phyloP scores from a whole-genome alignment of 1,139 yeast genomes.

The Hanseniaspora uvarum region DNA sequence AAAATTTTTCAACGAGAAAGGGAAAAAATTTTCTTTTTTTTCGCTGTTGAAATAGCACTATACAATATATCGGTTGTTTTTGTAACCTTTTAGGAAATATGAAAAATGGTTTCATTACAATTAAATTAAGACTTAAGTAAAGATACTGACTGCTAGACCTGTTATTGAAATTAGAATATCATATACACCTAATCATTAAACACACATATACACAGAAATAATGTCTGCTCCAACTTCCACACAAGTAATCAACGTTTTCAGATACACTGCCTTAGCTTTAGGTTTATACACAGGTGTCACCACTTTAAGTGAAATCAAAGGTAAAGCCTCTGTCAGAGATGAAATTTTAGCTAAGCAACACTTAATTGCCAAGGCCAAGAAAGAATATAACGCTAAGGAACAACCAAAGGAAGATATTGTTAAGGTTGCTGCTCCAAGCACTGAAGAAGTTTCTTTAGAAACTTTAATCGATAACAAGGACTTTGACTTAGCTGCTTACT shows the following conservation, averaged over 20 bases:
- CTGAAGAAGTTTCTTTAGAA: slow-evolving; percentile 62
- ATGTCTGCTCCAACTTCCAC: slow-evolving; percentile 17
- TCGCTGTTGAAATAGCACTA: too few relatives aligned
- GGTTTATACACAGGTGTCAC: slow-evolving; percentile 85
- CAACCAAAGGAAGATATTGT: slow-evolving; percentile 36
- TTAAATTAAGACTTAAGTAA: too few relatives aligned
- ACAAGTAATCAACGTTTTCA: slow-evolving; percentile 46
- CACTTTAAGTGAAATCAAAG: slow-evolving; percentile 61
- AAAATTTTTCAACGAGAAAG: background rate
- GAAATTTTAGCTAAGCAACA: slow-evolving; percentile 60
- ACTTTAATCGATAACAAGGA: slow-evolving; percentile 76
- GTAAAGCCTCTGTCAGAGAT: slow-evolving; percentile 44
- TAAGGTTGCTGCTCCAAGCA: slow-evolving; percentile 34
- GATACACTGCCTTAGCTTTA: slow-evolving; percentile 85
- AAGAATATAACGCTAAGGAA: slow-evolving; percentile 60
- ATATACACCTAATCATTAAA: background rate
- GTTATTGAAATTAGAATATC: background rate
- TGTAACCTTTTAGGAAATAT: too few relatives aligned
- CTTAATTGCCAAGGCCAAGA: slow-evolving; percentile 78
- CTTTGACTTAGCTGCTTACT: slow-evolving; percentile 40
- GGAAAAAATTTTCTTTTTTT: background rate
- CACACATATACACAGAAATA: slow-evolving; percentile 1
- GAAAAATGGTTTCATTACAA: background rate
- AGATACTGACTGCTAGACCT: background rate
- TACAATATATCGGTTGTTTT: background rate